Conservation (phyloP, 2,329 filamentous ascomycete species). For the Pochonia chlamydosporia region DNA sequence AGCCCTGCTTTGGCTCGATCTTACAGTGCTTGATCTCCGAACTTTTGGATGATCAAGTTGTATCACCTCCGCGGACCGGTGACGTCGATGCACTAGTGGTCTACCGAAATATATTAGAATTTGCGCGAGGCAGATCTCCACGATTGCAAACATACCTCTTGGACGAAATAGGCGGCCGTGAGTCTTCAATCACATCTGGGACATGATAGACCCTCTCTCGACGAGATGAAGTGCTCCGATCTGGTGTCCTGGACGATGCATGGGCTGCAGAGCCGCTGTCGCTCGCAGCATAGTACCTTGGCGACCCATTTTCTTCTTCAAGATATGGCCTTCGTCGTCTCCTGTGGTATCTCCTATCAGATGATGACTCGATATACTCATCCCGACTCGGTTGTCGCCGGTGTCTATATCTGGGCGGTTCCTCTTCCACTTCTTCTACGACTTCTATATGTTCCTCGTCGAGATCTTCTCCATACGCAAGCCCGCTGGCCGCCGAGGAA, state of each 20-base stretch:
- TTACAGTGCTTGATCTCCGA: slow-evolving; percentile 12
- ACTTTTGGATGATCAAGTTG: slow-evolving; percentile 9
- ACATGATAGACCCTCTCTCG: slow-evolving; percentile 18
- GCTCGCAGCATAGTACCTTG: slow-evolving; percentile 15
- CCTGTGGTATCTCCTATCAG: slow-evolving; percentile 16
- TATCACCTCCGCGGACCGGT: slow-evolving; percentile 14
- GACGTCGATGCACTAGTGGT: slow-evolving; percentile 7
- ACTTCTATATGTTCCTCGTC: slow-evolving; percentile 17
- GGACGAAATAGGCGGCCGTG: slow-evolving; percentile 27
- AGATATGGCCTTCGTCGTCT: slow-evolving; percentile 16
- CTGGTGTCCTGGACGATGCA: slow-evolving; percentile 21
- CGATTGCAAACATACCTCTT: slow-evolving; percentile 18
- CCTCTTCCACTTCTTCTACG: slow-evolving; percentile 19
- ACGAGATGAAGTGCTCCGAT: slow-evolving; percentile 23
- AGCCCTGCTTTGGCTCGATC: slow-evolving; percentile 12
- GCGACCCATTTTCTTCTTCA: slow-evolving; percentile 18
- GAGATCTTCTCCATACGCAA: slow-evolving; percentile 3
- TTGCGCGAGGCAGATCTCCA: not conserved
- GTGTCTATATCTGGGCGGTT: slow-evolving; percentile 10
- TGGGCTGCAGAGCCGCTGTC: slow-evolving; percentile 22
- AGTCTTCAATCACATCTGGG: slow-evolving; percentile 25
- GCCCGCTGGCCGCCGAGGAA: slow-evolving; percentile 4
- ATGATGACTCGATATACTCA: slow-evolving; percentile 19
- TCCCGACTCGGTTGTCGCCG: slow-evolving; percentile 19
- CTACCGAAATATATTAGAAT: slow-evolving; percentile 6